These are phyloP conservation scores for Penicillium sp. DNA, from an alignment of 2,329 filamentous ascomycete species.

Conservation along the genomic window DNA sequence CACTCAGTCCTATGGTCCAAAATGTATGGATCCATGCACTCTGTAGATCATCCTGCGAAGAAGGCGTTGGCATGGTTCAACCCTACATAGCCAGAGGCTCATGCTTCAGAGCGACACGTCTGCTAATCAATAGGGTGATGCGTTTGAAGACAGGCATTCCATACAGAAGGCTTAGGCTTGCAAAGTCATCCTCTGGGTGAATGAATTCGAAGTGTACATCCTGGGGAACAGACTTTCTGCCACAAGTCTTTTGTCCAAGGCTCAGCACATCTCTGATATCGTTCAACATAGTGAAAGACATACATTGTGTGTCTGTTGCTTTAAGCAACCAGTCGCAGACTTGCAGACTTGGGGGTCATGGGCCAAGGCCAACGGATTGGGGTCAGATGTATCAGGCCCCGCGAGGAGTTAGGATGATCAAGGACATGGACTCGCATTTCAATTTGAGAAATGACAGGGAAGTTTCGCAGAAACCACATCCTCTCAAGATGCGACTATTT, in stretches of 20 bases:
- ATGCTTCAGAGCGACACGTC: neutral
- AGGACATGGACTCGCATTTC: neutral
- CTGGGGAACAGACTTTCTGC: neutral
- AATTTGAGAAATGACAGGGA: neutral
- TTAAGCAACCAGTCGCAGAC: neutral
- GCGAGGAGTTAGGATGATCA: neutral
- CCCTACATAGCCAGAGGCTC: neutral
- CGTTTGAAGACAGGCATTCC: neutral
- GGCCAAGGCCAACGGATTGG: neutral
- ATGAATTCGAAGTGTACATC: neutral
- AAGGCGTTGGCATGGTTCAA: neutral
- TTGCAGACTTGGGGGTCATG: neutral
- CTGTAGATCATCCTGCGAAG: neutral
- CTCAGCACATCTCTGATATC: neutral
- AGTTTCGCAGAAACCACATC: neutral
- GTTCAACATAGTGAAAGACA: neutral
- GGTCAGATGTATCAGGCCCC: neutral
- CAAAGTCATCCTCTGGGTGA: neutral
- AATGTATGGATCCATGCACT: neutral
- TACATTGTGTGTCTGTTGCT: neutral
- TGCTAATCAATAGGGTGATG: neutral
- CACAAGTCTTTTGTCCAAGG: neutral
- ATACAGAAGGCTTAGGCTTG: neutral
- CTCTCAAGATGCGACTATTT: slow-evolving; percentile 26
- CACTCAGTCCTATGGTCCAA: neutral